phyloP scores from a whole-genome alignment of 2,329 filamentous ascomycete species.

The Hymenoscyphus scutula region DNA sequence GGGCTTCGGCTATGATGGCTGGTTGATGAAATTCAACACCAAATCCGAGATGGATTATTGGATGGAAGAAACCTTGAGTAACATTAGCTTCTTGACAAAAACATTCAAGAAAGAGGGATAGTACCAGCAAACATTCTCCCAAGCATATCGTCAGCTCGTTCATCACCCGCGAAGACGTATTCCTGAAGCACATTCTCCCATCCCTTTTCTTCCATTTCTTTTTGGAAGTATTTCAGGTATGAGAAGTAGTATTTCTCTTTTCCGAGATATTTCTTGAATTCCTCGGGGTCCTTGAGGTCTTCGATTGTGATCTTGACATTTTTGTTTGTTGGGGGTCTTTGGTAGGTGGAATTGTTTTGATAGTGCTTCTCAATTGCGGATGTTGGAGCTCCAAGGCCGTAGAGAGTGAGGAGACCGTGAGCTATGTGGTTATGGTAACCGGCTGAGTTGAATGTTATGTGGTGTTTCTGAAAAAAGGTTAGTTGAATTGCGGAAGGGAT shows the following conservation, averaged over 20 bases:
- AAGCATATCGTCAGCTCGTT: conserved; percentile 66
- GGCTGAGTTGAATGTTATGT: conserved; percentile 74
- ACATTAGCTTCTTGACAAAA: background rate
- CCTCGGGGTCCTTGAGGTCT: conserved; percentile 47
- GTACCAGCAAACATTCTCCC: conserved; percentile 63
- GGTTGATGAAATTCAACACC: conserved; percentile 81
- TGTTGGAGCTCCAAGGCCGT: conserved; percentile 67
- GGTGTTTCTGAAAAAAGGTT: conserved; percentile 47
- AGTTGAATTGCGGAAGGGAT: too few relatives aligned
- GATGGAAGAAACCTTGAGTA: conserved; percentile 64
- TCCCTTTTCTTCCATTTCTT: conserved; percentile 63
- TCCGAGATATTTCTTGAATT: conserved; percentile 60
- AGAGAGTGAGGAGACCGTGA: conserved; percentile 75
- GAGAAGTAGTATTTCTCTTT: conserved; percentile 65
- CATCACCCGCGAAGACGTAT: conserved; percentile 66
- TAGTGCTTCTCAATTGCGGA: conserved; percentile 62
- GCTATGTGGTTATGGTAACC: conserved; percentile 84
- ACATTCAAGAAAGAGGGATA: background rate
- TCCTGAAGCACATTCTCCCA: conserved; percentile 62
- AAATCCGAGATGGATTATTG: conserved; percentile 81
- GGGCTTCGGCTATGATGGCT: conserved; percentile 73
- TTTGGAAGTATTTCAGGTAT: conserved; percentile 74
- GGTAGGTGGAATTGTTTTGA: conserved; percentile 63
- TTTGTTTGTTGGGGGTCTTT: conserved; percentile 48
- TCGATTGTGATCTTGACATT: conserved; percentile 38